Evolutionary conservation across 805 yeast genomes (phyloP), one percentile per base, ranked within the genome.

Genomic region (Torulaspora indica): DNA sequence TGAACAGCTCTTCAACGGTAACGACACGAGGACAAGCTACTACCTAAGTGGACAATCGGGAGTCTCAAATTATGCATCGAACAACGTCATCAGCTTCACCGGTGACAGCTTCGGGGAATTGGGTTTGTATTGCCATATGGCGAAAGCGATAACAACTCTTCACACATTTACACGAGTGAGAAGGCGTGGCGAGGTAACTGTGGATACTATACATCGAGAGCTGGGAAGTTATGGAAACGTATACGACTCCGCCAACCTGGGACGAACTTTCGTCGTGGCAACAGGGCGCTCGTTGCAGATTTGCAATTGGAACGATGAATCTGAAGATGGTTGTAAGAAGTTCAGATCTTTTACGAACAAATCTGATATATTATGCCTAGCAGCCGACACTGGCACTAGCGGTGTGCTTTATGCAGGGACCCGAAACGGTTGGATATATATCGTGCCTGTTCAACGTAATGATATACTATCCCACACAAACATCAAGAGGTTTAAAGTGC

Each of bases 341-440:
- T 28, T 38, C 18, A 9, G 20, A 8, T 12, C 30, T n/a, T 23
- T 34, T 15, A 45, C 40, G 25, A 44, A 35, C 4, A 45, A 42
- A 12, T 50, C 52, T 1, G 54, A 51, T 38, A 48, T 51, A 10
- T 8, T 48, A 18, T 45, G 46, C n/a, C 37, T 48, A 9, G 46
- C 48, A 3, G 30, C 14, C 14, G 22, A 9, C 10, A 17, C 7
- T 15, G 12, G 23, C 4, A 25, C 18, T 8, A 32, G 38, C 2
- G 27, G 15, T 10, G 14, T 23, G 14, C 14, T 51, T 20, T 49
- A 42, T 40, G 53, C 48, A 4, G 53, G 46, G 28, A 50, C 28
- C 20, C 47, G 37, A 6, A 35, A 37, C 24, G 46, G 40, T 12
- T 42, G 36, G 14, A 33, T 42, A 32, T 45, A 30, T 30, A 32